Evolutionary conservation across 805 yeast species (phyloP).

Genomic region (Saccharomyces mikatae): DNA sequence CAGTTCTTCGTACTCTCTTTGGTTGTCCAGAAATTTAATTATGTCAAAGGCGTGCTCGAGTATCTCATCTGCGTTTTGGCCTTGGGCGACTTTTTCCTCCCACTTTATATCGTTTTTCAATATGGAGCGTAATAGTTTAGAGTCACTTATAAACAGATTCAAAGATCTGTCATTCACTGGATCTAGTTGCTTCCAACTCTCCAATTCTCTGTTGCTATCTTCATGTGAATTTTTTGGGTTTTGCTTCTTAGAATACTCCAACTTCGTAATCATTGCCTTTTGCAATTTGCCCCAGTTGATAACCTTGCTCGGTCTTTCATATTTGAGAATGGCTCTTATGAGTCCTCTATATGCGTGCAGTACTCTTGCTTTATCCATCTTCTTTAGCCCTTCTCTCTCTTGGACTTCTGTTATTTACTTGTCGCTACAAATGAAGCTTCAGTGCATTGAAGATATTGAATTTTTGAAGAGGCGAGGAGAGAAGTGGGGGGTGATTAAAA

Average conservation of each 20-base stretch:
- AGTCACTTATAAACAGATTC: not conserved
- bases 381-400: not conserved
- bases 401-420: not conserved
- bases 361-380: not conserved
- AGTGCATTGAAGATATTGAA: not conserved
- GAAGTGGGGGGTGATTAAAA: not conserved
- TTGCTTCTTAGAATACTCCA: not conserved
- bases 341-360: not conserved
- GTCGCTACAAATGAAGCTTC: not conserved
- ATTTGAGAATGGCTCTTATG: not conserved
- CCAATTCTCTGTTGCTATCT: not conserved
- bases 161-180: not conserved
- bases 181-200: not conserved
- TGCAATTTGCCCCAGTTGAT: not conserved
- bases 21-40: constrained; percentile 55
- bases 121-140: not conserved
- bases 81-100: not conserved
- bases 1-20: constrained; percentile 68
- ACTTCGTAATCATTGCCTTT: not conserved
- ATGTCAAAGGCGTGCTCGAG: constrained; percentile 47
- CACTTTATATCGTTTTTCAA: not conserved
- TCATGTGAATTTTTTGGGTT: not conserved
- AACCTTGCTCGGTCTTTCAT: not conserved
- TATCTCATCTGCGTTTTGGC: not conserved
- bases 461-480: not conserved